phyloP scores from a whole-genome alignment of 1,284 basidiomycete genomes.

The Leccinum insolens region DNA sequence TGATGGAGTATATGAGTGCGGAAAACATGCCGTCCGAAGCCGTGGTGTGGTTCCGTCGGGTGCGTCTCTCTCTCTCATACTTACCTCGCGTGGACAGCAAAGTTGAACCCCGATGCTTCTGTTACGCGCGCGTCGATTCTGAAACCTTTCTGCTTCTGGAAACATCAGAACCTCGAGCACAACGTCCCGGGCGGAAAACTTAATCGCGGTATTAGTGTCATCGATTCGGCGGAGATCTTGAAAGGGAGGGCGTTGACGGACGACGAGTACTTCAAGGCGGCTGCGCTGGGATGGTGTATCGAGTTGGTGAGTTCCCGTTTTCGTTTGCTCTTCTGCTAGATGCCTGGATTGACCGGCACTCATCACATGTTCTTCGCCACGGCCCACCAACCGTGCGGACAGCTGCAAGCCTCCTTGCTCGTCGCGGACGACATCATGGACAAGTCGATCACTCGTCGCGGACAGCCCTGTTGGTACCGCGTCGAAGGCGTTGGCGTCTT shows the following conservation, averaged over 20 bases:
- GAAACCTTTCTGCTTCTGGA: conserved; percentile 58
- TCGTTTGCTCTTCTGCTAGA: no score
- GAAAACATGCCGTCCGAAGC: conserved; percentile 67
- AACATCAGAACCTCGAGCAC: conserved; percentile 81
- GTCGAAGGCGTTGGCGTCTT: conserved; percentile 80
- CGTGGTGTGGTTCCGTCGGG: conserved; percentile 62
- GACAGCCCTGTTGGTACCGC: conserved; percentile 98
- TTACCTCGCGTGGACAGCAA: neutral
- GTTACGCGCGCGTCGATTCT: conserved; percentile 74
- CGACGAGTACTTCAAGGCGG: conserved; percentile 89
- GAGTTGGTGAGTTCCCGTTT: conserved; percentile 62
- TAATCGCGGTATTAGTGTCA: conserved; percentile 94
- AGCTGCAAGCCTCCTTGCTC: conserved; percentile 91
- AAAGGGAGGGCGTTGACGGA: conserved; percentile 70
- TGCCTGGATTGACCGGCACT: neutral
- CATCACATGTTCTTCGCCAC: neutral
- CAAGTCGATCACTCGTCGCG: conserved; percentile 88
- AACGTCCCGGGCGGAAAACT: conserved; percentile 97
- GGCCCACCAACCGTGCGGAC: neutral
- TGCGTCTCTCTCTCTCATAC: conserved; percentile 36
- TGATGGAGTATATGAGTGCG: conserved; percentile 49
- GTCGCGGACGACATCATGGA: conserved; percentile 99
- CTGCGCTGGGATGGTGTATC: conserved; percentile 94
- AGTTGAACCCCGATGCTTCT: conserved; percentile 90
- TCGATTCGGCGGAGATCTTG: conserved; percentile 92